Evolutionary conservation across 139 green algal genomes (phyloP).

Genomic region (Picochlorum sp.): DNA sequence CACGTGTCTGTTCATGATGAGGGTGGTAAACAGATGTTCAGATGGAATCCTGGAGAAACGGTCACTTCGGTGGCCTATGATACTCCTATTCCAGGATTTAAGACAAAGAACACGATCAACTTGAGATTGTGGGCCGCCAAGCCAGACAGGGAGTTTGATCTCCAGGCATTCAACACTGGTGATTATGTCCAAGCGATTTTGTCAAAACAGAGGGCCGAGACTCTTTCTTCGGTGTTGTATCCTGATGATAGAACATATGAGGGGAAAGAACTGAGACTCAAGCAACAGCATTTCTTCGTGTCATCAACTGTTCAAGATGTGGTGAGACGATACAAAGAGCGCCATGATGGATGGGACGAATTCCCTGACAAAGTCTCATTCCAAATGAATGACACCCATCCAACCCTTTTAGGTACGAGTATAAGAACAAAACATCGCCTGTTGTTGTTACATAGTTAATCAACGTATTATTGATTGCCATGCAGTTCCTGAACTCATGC

Average conservation of each 20-base stretch:
- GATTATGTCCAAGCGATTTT: conserved; percentile 85
- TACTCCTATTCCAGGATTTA: conserved; percentile 95
- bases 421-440: no score
- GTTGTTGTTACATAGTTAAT: no score
- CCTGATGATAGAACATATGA: conserved; percentile 94
- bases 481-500: conserved; percentile 91
- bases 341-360: conserved; percentile 51
- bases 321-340: conserved; percentile 70
- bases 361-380: conserved; percentile 87
- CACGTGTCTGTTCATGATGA: conserved; percentile 73
- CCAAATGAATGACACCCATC: conserved; percentile 98
- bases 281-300: conserved; percentile 99
- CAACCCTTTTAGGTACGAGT: conserved; percentile 52
- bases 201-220: conserved; percentile 92
- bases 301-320: conserved; percentile 91
- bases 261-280: conserved; percentile 96
- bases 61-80: conserved; percentile 94
- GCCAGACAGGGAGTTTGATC: conserved; percentile 89
- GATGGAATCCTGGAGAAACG: conserved; percentile 91
- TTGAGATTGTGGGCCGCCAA: conserved; percentile 95
- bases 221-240: conserved; percentile 93
- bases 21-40: conserved; percentile 69
- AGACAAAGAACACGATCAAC: conserved; percentile 97
- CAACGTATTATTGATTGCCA: neutral
- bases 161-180: conserved; percentile 97